Conservation (phyloP, 768 basidiomycete species). For the Auriculariales sp. region DNA sequence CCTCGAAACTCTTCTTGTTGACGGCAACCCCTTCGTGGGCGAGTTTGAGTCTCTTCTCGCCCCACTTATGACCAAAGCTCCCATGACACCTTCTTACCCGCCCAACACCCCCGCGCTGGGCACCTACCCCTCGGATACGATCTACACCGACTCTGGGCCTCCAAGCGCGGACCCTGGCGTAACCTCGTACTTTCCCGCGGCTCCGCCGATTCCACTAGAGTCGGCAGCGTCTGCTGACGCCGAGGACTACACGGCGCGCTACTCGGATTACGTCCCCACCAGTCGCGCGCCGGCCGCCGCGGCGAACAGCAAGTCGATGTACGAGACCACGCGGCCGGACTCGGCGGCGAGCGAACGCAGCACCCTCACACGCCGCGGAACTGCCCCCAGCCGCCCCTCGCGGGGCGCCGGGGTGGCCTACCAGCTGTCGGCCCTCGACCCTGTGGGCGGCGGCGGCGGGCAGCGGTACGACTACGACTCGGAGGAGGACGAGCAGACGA, state of each 20-base stretch:
- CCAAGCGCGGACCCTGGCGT: neutral
- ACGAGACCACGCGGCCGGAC: neutral
- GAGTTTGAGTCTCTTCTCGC: conserved; percentile 85
- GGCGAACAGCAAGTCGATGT: neutral
- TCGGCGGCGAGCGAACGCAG: neutral
- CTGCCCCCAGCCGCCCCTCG: neutral
- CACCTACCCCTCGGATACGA: neutral
- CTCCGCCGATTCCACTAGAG: too few relatives aligned
- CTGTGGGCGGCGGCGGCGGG: neutral
- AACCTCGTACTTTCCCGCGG: neutral
- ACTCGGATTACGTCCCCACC: neutral
- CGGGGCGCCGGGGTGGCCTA: neutral
- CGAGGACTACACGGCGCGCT: neutral
- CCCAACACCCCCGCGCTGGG: conserved; percentile 40
- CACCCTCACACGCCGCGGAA: neutral
- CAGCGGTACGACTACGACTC: neutral
- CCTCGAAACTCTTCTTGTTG: conserved; percentile 80
- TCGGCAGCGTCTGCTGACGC: too few relatives aligned
- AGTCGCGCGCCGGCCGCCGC: neutral
- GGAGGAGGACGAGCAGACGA: neutral
- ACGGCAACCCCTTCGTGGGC: conserved; percentile 90
- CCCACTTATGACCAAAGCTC: conserved; percentile 56
- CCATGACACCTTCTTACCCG: conserved; percentile 47
- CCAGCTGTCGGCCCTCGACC: neutral
- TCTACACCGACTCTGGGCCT: neutral